Evolutionary conservation across 2,329 filamentous ascomycete species (phyloP), one percentile per base, ranked within the genome.

Genomic region (Trichoderma sp.): DNA sequence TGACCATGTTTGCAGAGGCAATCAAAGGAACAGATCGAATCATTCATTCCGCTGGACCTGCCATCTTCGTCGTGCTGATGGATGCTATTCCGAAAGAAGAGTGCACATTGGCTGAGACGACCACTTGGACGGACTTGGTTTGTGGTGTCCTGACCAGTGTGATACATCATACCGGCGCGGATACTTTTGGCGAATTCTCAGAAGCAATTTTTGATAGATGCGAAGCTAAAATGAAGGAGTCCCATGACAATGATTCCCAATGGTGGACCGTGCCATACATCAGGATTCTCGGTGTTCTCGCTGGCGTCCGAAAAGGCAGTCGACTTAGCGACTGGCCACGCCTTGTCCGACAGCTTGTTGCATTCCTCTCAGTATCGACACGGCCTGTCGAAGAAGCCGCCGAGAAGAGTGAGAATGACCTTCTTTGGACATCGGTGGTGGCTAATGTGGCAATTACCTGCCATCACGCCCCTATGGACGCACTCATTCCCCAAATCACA

Each of bases 1-100:
- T 97, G 93, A 92, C 89, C 21, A 90, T 98, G 84, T 93, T 97
- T 75, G 90, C 93, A 4, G 95, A 98, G 79, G 90, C 94, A 10
- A 86, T 88, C 74, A 91, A 91, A 78, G 86, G 88, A 19, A 85
- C 88, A 16, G 87, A 88, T 2, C 75, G 84, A 60, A 84, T 83
- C 1, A 79, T 91, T 58, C 88, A 91, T 74, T 90, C 89, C 2
- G 86, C 85, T 16, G 88, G 86, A 2, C 78, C 85, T 2, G 82
- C 85, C 8, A 82, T 89, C 16, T 81, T 89, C 65, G 79, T 81
- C 47, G 79, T 83, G 1, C 79, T 91, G 5, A 76, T 90, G n/a
- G 76, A 76, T 57, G 82, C 82, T 10, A 82, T 88, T 4, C 85
- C 85, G 0, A 80, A 83, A 4, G 82, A 85, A 3, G 86, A 87